A percentile compares a stretch with the other conserved stretches of the same genome.
Conservation (phyloP, 192 early-diverging fungal genomes). For the Coemansia sp. region DNA sequence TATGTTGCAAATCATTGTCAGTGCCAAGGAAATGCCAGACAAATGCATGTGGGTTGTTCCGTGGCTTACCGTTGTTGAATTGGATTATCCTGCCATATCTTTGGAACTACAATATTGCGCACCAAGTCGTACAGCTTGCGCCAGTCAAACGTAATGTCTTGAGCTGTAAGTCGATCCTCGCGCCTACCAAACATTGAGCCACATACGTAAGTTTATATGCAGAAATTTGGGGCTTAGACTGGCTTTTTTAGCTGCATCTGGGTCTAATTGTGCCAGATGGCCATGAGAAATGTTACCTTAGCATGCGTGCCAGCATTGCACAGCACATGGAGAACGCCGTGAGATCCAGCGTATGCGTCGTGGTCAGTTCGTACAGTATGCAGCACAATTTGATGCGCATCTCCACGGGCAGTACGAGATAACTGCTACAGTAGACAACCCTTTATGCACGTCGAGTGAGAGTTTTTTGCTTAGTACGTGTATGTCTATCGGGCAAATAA, state of each 20-base stretch:
- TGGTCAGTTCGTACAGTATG: constrained; percentile 64
- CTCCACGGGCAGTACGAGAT: constrained; percentile 21
- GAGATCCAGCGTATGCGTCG: constrained; percentile 66
- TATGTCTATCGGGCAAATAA: not conserved
- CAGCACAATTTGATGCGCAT: constrained; percentile 33
- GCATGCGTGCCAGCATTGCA: constrained; percentile 56
- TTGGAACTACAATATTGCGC: constrained; percentile 58
- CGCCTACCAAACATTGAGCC: constrained; percentile 37
- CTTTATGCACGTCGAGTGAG: not conserved
- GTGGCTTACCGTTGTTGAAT: constrained; percentile 50
- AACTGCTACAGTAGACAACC: constrained; percentile 32
- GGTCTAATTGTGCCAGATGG: not conserved
- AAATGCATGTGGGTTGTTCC: not conserved
- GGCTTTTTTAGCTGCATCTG: not conserved
- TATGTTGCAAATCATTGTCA: not conserved
- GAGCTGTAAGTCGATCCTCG: constrained; percentile 53
- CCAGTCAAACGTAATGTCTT: constrained; percentile 73
- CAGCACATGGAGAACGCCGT: constrained; percentile 64
- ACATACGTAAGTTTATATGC: not conserved
- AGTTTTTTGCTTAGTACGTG: too few relatives aligned
- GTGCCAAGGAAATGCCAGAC: not conserved
- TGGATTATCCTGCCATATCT: constrained; percentile 62
- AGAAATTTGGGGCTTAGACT: not conserved
- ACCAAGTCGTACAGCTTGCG: constrained; percentile 67
- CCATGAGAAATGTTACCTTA: constrained; percentile 58